A percentile compares a stretch with the other conserved stretches of the same genome.
Evolutionary conservation across 2,329 filamentous ascomycete genomes (phyloP).

Genomic region (Sphaerostilbella broomeana): DNA sequence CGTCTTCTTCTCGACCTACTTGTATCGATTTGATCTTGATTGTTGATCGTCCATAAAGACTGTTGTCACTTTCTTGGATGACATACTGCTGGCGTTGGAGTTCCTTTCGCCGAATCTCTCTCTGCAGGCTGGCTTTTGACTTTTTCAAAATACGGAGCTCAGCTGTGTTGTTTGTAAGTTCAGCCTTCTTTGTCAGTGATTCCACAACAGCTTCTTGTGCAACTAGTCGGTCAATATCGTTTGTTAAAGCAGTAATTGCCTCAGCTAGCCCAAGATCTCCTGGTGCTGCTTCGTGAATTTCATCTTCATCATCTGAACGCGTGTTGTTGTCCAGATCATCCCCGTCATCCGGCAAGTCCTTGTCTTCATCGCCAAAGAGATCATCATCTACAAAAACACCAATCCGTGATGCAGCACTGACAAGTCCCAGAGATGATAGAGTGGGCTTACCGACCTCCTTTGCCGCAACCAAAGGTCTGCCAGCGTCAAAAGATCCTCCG

Average conservation of each 20-base stretch:
- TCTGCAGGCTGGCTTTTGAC: slow-evolving; percentile 84
- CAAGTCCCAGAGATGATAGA: slow-evolving; percentile 82
- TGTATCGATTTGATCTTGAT: slow-evolving; percentile 89
- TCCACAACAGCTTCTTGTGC: slow-evolving; percentile 89
- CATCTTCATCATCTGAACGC: slow-evolving; percentile 60
- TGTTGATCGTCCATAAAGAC: slow-evolving; percentile 83
- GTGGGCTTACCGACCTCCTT: slow-evolving; percentile 67
- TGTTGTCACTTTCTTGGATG: slow-evolving; percentile 96
- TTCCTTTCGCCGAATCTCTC: slow-evolving; percentile 90
- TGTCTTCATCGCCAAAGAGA: slow-evolving; percentile 83
- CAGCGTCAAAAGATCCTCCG: slow-evolving; percentile 54
- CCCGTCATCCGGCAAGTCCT: slow-evolving; percentile 77
- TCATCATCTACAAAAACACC: slow-evolving; percentile 93
- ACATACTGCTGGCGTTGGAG: slow-evolving; percentile 95
- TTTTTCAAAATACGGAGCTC: slow-evolving; percentile 89
- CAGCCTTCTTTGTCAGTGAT: slow-evolving; percentile 85
- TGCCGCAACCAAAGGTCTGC: slow-evolving; percentile 24
- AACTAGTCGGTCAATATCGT: slow-evolving; percentile 81
- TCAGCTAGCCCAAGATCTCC: slow-evolving; percentile 90
- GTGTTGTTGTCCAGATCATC: slow-evolving; percentile 60
- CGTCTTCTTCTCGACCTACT: slow-evolving; percentile 85
- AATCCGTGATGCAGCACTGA: slow-evolving; percentile 78
- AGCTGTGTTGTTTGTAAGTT: slow-evolving; percentile 92
- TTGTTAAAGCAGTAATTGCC: slow-evolving; percentile 80
- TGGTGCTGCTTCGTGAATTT: slow-evolving; percentile 88